A percentile compares a stretch with the other conserved stretches of the same genome.
Conservation (phyloP, 192 early-diverging fungal species). For the Coemansia sp. region DNA sequence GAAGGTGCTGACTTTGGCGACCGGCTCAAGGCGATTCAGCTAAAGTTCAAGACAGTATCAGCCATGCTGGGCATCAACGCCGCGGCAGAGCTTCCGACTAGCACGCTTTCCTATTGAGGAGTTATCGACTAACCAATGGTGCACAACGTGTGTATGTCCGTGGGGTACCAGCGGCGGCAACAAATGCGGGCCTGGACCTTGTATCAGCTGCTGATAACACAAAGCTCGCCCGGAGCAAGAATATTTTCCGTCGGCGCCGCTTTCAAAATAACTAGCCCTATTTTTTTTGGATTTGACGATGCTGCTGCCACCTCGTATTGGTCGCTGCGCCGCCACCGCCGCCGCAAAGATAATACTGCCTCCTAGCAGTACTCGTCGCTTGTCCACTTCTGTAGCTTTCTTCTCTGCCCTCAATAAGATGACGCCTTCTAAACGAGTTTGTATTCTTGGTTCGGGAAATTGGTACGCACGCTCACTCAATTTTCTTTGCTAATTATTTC, state of each 20-base stretch:
- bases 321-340: constrained; percentile 6
- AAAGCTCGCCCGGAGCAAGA: not conserved
- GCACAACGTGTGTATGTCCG: not conserved
- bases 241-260: not conserved
- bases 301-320: constrained; percentile 1
- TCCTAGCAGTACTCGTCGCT: not conserved
- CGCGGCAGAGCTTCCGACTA: constrained; percentile 34
- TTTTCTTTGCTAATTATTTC: not conserved
- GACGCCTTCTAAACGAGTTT: constrained; percentile 68
- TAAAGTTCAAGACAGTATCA: constrained; percentile 44
- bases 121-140: not conserved
- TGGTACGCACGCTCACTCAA: constrained; percentile 63
- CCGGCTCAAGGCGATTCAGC: constrained; percentile 34
- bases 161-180: not conserved
- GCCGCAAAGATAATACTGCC: constrained; percentile 11
- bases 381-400: not conserved
- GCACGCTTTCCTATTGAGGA: constrained; percentile 31
- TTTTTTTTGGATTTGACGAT: not conserved
- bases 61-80: constrained; percentile 40
- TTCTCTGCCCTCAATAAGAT: constrained; percentile 15
- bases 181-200: not conserved
- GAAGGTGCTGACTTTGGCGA: constrained; percentile 43
- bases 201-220: not conserved
- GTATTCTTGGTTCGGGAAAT: constrained; percentile 93
- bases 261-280: not conserved